These are phyloP conservation scores for Akanthomyces muscarius DNA, from an alignment of 2,329 filamentous ascomycete species.

Conservation along the genomic window DNA sequence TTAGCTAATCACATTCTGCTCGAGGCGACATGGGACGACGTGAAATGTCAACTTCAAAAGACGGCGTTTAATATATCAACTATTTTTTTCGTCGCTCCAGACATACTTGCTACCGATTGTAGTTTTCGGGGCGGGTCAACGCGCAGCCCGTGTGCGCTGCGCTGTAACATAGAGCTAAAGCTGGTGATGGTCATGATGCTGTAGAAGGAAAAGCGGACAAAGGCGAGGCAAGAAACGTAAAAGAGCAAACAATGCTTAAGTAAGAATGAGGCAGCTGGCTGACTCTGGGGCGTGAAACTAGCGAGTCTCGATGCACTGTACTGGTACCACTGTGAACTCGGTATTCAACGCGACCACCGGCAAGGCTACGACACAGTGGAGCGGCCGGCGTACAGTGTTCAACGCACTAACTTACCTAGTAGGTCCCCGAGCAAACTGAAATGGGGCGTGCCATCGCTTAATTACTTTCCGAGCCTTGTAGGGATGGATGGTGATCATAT, in stretches of 20 bases:
- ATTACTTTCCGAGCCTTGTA: background rate
- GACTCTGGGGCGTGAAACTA: background rate
- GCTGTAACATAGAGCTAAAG: background rate
- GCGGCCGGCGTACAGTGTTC: background rate
- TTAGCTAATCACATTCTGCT: conserved; percentile 3
- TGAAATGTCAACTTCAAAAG: background rate
- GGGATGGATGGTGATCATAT: background rate
- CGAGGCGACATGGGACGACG: background rate
- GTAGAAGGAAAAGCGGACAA: background rate
- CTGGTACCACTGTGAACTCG: background rate
- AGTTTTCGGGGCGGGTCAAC: background rate
- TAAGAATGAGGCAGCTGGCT: background rate
- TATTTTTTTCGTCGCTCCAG: too few species aligned
- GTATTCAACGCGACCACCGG: background rate
- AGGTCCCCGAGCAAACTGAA: background rate
- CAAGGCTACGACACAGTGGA: background rate
- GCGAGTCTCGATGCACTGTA: background rate
- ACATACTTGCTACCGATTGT: too few species aligned
- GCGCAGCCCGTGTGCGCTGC: background rate
- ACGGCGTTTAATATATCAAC: background rate
- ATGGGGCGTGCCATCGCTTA: background rate
- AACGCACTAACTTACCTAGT: background rate
- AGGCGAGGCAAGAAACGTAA: background rate
- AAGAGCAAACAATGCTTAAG: background rate
- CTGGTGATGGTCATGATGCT: background rate